These are phyloP conservation scores for Camptophora hylomeconis DNA, from an alignment of 2,329 filamentous ascomycete genomes.

Conservation along the genomic window DNA sequence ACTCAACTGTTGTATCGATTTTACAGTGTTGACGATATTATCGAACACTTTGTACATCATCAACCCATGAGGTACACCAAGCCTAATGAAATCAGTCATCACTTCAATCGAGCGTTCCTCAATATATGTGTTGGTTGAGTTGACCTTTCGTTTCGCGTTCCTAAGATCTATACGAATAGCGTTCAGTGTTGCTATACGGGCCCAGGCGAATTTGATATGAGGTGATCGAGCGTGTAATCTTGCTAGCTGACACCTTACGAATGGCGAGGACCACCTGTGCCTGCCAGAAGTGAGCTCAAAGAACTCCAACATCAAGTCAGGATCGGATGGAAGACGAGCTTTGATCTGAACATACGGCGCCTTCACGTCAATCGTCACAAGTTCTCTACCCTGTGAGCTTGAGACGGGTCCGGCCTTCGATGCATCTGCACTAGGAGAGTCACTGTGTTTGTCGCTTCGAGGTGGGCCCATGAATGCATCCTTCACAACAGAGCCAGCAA, in stretches of 20 bases:
- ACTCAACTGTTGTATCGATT: slow-evolving; percentile 80
- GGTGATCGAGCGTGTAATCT: slow-evolving; percentile 83
- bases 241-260: slow-evolving; percentile 60
- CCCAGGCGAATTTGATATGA: slow-evolving; percentile 72
- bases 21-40: slow-evolving; percentile 77
- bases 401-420: slow-evolving; percentile 14
- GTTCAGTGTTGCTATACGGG: slow-evolving; percentile 72
- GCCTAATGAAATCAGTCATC: slow-evolving; percentile 68
- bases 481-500: slow-evolving; percentile 63
- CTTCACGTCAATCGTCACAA: slow-evolving; percentile 72
- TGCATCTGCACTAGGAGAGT: background rate
- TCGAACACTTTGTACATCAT: slow-evolving; percentile 85
- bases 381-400: slow-evolving; percentile 37
- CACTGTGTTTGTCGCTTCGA: slow-evolving; percentile 5
- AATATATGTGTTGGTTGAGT: slow-evolving; percentile 43
- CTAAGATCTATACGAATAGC: slow-evolving; percentile 67
- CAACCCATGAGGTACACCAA: slow-evolving; percentile 84
- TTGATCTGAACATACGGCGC: slow-evolving; percentile 76
- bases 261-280: slow-evolving; percentile 79
- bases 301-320: slow-evolving; percentile 80
- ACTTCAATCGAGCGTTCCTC: slow-evolving; percentile 78
- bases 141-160: slow-evolving; percentile 60
- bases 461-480: slow-evolving; percentile 44
- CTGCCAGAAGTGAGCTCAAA: slow-evolving; percentile 70
- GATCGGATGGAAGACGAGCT: slow-evolving; percentile 74